phyloP scores from a whole-genome alignment of 768 basidiomycete genomes.

The Psilocybe subaeruginosa region DNA sequence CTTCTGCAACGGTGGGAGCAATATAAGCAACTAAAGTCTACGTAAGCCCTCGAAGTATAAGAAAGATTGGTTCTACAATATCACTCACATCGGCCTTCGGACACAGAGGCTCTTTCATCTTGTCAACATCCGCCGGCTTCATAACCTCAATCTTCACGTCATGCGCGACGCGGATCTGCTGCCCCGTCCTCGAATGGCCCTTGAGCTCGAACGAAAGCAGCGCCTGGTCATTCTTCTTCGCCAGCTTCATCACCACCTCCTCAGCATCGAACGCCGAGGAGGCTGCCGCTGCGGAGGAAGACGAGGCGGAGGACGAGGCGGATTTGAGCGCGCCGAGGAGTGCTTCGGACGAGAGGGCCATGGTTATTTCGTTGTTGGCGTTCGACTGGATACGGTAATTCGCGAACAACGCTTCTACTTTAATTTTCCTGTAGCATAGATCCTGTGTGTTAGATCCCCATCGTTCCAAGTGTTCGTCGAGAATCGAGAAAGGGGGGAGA shows the following conservation, averaged over 20 bases:
- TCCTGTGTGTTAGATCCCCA: background rate
- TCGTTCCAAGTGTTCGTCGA: background rate
- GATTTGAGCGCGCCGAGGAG: slow-evolving; percentile 77
- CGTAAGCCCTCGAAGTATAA: background rate
- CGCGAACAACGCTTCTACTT: slow-evolving; percentile 67
- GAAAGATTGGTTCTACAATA: background rate
- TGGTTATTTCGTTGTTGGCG: slow-evolving; percentile 77
- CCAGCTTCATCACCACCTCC: slow-evolving; percentile 80
- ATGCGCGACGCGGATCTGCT: slow-evolving; percentile 68
- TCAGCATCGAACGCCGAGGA: slow-evolving; percentile 52
- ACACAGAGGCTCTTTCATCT: slow-evolving; percentile 79
- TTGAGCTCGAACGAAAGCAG: slow-evolving; percentile 78
- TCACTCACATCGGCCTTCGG: slow-evolving; percentile 79
- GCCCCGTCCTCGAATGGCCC: slow-evolving; percentile 64
- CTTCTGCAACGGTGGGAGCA: slow-evolving; percentile 75
- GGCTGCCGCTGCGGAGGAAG: slow-evolving; percentile 27
- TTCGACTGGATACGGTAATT: slow-evolving; percentile 89
- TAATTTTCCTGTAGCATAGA: slow-evolving; percentile 51
- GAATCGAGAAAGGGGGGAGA: background rate
- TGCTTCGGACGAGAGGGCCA: slow-evolving; percentile 74
- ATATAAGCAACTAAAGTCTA: slow-evolving; percentile 68
- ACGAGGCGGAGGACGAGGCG: slow-evolving; percentile 43
- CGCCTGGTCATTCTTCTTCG: slow-evolving; percentile 83
- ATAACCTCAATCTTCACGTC: slow-evolving; percentile 85
- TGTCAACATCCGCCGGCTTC: slow-evolving; percentile 72